Evolutionary conservation across 106 monocot genomes (phyloP).

Genomic region (Phalaenopsis equestris): DNA sequence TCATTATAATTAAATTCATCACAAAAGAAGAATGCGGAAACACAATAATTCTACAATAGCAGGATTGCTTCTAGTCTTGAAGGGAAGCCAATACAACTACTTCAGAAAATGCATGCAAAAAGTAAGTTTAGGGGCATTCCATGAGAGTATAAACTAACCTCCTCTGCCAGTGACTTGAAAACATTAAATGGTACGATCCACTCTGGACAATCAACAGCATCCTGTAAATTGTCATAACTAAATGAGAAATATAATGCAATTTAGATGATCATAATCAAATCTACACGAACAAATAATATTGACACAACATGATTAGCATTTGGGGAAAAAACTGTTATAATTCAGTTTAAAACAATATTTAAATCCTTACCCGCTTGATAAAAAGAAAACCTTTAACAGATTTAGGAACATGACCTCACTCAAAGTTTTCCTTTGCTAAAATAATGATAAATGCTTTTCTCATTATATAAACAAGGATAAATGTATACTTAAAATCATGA

Average conservation of each 20-base stretch:
- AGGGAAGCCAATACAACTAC: not conserved
- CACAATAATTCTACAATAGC: not conserved
- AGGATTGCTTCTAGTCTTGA: not conserved
- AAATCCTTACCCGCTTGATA: not conserved
- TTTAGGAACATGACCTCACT: not conserved
- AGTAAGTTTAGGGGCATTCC: not conserved
- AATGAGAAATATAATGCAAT: constrained; percentile 8
- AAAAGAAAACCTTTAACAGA: not conserved
- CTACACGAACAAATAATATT: not conserved
- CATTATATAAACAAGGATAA: not conserved
- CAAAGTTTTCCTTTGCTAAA: not conserved
- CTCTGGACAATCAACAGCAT: constrained; percentile 99
- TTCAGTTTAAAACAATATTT: not conserved
- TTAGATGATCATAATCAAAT: not conserved
- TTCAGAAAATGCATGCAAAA: not conserved
- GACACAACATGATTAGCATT: not conserved
- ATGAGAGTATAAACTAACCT: constrained; percentile 33
- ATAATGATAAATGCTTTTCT: not conserved
- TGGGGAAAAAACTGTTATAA: not conserved
- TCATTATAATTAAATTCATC: not conserved
- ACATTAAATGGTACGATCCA: constrained; percentile 92
- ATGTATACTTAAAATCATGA: not conserved
- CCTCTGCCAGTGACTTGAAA: constrained; percentile 86
- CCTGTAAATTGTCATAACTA: constrained; percentile 33
- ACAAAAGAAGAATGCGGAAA: not conserved